Evolutionary conservation across 306 rosid genomes (phyloP), one percentile per base, ranked within the genome.

Genomic region (Castanea mollissima): DNA sequence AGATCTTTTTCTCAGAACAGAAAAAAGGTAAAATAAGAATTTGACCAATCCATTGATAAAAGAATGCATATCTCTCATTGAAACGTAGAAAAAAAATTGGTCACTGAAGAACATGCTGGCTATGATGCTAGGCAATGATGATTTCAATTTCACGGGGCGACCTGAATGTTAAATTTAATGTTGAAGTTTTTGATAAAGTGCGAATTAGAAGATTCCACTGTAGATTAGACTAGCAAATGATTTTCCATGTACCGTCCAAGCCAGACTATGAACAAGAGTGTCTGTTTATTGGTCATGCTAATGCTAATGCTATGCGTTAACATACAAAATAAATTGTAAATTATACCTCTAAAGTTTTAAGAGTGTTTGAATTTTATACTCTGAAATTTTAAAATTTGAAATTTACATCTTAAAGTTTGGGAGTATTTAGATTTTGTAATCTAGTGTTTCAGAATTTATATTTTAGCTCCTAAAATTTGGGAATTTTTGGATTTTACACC

Each of bases 101-200:
- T 20, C 56, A 44, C 55, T 44, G 74, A 70, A 72, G 60, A 73
- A 20, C 49, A 82, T 51, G 72, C 29, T 71, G 71, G 34, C 12
- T 51, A 55, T n/a, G 29, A 56, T 80, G 84, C 71, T 9, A 55
- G 8, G 56, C 76, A 80, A 65, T 74, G 79, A 81, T 76, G 64
- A 52, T 71, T 51, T 25, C 0, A 59, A 46, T 15, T 69, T 64
- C 81, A 71, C 68, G 27, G 78, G 71, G 55, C 49, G 68, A 55
- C 72, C 51, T 3, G 29, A 1, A 34, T 68, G 18, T 19, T 16
- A 34, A 68, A 68, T 68, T 23, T 14, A 32, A 15, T 0, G 69
- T 63, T 63, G 41, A 29, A 29, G 11, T 7, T 63, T 63, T 63
- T 15, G 25, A 15, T 27, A 63, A 29, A 63, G 44, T 29, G 31